Base-by-base conservation (phyloP, 192 early-diverging fungal genomes). In the Entomortierella chlamydospora region DNA sequence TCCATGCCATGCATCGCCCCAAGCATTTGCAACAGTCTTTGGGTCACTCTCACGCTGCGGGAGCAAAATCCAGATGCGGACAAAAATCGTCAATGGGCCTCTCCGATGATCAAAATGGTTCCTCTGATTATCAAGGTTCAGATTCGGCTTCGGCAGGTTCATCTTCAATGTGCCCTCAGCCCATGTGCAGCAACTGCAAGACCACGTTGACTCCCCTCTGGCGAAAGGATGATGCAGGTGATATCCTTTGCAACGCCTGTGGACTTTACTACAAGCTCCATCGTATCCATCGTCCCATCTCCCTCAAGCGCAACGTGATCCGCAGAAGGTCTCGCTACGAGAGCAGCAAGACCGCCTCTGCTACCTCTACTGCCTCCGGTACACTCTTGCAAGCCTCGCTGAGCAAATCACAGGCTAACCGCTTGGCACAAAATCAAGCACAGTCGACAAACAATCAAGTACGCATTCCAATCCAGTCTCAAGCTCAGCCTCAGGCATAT, bases 161-260 rank as follows among this genome's bases (percentile, higher is more conserved):
- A 91, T 3, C 86, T 89, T 68, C 84, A 72, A 64, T 79, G 70
- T 45, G 47, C 34, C 52, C 78, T 37, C 82, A 83, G 73, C 58
- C 88, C 54, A 86, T 81, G 7, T 94, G 93, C 59, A 86, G 86
- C 66, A 94, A 94, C 72, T 94, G 93, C 68, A 83, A 87, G 43
- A 93, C 91, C 0, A 97, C 91, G 8, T 91, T 91, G 45, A 99
- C 98, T 22, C 92, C 96, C 1, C 84, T 99, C 22, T 99, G 98
- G 98, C 89, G 98, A n/a, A 85, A 96, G 30, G 88, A 89, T 62
- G 83, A 85, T 49, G 70, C 83, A 53, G 67, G 73, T 31, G 64
- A 73, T 53, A 79, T 84, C 61, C 30, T 83, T 23, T 72, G 73
- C 74, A 64, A 89, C 58, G 87, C 87, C 6, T 89, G 87, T 62